phyloP scores from a whole-genome alignment of 805 yeast genomes.

The Candida sphagnicola region DNA sequence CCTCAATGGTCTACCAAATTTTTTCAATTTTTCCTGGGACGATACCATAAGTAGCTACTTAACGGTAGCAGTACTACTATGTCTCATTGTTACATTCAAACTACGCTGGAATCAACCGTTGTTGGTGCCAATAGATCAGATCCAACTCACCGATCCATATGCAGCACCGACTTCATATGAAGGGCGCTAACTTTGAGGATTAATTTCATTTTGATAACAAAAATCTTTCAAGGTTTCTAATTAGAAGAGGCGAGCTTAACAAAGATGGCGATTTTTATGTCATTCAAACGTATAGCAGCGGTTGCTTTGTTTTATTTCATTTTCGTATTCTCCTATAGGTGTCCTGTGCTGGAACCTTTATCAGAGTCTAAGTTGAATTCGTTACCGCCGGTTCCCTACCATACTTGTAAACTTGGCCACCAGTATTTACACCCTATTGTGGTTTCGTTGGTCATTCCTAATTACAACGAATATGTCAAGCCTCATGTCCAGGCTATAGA shows the following conservation, averaged over 20 bases:
- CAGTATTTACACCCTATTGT: conserved; percentile 7
- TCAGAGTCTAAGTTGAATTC: not conserved
- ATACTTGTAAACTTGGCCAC: conserved; percentile 7
- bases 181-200: not conserved
- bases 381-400: conserved; percentile 8
- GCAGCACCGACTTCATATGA: conserved; percentile 3
- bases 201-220: no score
- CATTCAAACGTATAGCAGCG: not conserved
- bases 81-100: conserved; percentile 2
- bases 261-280: not conserved
- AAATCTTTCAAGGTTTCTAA: no score
- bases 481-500: conserved; percentile 1
- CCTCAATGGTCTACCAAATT: conserved; percentile 13
- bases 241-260: not conserved
- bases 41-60: conserved; percentile 8
- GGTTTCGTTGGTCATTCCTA: conserved; percentile 3
- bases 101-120: conserved; percentile 6
- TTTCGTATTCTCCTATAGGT: conserved; percentile 8
- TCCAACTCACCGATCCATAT: not conserved
- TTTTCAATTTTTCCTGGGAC: conserved; percentile 15
- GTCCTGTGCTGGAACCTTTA: conserved; percentile 8
- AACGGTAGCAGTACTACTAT: conserved; percentile 3
- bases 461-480: conserved; percentile 3
- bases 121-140: conserved; percentile 4
- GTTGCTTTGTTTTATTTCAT: conserved; percentile 4